Conservation (phyloP, 441 rosid species). For the Erodium chrysanthum region DNA sequence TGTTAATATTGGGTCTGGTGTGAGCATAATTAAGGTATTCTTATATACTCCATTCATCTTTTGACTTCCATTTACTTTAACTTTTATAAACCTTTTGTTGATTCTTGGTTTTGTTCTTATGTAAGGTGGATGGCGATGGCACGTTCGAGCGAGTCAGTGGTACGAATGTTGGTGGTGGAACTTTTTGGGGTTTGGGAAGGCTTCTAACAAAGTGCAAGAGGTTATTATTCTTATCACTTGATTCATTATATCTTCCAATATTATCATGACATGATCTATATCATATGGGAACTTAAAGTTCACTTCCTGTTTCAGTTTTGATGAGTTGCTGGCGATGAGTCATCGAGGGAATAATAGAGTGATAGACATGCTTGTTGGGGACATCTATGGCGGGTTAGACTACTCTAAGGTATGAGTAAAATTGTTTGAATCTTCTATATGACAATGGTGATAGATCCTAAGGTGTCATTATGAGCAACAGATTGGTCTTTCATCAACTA, state of each 20-base stretch:
- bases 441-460: constrained; percentile 8
- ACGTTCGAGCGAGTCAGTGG: constrained; percentile 96
- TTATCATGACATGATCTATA: not conserved
- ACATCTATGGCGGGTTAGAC: constrained; percentile 94
- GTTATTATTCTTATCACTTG: constrained; percentile 27
- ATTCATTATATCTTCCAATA: not conserved
- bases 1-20: constrained; percentile 30
- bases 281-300: not conserved
- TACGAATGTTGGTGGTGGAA: constrained; percentile 98
- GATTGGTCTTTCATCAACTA: constrained; percentile 97
- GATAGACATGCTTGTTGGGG: constrained; percentile 98
- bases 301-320: constrained; percentile 47
- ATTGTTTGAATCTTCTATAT: constrained; percentile 6
- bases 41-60: constrained; percentile 10
- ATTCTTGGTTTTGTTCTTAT: constrained; percentile 15
- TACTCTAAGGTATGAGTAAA: constrained; percentile 60
- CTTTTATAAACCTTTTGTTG: constrained; percentile 5
- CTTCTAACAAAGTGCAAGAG: constrained; percentile 96
- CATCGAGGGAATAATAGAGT: constrained; percentile 91
- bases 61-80: not conserved
- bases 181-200: constrained; percentile 97
- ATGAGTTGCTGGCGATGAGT: constrained; percentile 91
- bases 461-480: constrained; percentile 15
- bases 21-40: constrained; percentile 87
- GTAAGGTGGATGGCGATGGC: constrained; percentile 94